Base-by-base conservation (phyloP, 495 filamentous ascomycete species). In the Letharia lupina region DNA sequence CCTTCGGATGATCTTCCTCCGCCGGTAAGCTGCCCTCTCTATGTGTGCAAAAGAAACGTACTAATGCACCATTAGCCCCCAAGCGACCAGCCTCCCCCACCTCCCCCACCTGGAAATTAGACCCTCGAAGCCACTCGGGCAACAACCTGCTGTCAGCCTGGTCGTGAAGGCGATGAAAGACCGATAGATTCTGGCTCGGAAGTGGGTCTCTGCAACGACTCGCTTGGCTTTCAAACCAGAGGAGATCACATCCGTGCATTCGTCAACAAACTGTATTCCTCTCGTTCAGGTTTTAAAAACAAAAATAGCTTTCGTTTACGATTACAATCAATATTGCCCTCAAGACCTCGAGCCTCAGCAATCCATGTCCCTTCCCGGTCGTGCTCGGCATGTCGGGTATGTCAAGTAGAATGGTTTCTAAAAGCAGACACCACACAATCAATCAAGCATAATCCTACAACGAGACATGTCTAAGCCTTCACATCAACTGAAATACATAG, bases 11-110 rank as follows among this genome's bases (percentile, higher is more conserved):
- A 87, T 63, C 85, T 83, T 44, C 89, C 89, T 56, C 89, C 90
- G 2, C 87, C 80, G 58, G 79, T 82, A 72, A 73, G 78, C 75
- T 23, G 60, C 35, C 31, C 31, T 57, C 20, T 59, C 41, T 44
- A 9, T 61, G 23, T 61, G 16, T 62, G 31, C 6, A 64, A 52
- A 23, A 39, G 31, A 56, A 39, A 6, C 42, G 20, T 50, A 41
- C 67, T 57, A 68, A 72, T 72, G 66, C 72, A 62, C 31, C 42
- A 42, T 66, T 63, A 80, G 79, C 81, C 88, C 64, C 89, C 89
- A 7, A 86, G 84, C 73, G 89, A 93, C 67, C 83, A 87, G 72
- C 83, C 83, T 67, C 88, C 88, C 45, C 89, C 89, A 31, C 89
- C 89, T 20, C 89, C 89, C 64, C 88, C 89, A 56, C 83, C 84